These are phyloP conservation scores for Colletotrichum navitas DNA, from an alignment of 2,329 filamentous ascomycete species.

Conservation along the genomic window DNA sequence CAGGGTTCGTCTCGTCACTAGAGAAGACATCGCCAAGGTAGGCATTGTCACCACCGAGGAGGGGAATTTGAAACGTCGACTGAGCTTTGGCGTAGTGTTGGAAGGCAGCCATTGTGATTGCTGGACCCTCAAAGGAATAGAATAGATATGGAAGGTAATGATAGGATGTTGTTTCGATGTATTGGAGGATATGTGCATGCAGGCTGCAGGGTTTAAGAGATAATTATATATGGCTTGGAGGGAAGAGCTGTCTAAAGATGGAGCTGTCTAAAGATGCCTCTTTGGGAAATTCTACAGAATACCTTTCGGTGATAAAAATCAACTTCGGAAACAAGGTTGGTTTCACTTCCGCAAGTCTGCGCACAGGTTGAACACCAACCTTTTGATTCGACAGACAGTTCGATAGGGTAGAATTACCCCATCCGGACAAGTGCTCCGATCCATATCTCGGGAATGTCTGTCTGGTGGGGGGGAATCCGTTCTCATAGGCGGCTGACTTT, in stretches of 20 bases:
- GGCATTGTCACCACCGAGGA: constrained; percentile 77
- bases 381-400: not conserved
- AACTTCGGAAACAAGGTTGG: not conserved
- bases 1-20: constrained; percentile 66
- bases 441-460: constrained; percentile 28
- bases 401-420: constrained; percentile 38
- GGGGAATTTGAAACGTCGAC: constrained; percentile 70
- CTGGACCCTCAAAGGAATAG: too few relatives aligned
- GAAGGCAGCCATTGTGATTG: constrained; percentile 55
- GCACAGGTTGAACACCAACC: not conserved
- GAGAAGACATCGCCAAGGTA: constrained; percentile 73
- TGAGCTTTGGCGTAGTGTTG: constrained; percentile 70
- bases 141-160: not conserved
- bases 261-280: not conserved
- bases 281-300: not conserved
- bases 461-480: constrained; percentile 29
- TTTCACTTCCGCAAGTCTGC: constrained; percentile 24
- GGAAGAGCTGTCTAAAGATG: not conserved
- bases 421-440: constrained; percentile 33
- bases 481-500: constrained; percentile 19
- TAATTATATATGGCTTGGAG: not conserved
- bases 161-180: not conserved
- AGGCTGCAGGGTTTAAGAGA: too few relatives aligned
- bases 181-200: not conserved
- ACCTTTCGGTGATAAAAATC: not conserved